phyloP scores from a whole-genome alignment of 2,329 filamentous ascomycete genomes.

The Trichoderma aggressivum region DNA sequence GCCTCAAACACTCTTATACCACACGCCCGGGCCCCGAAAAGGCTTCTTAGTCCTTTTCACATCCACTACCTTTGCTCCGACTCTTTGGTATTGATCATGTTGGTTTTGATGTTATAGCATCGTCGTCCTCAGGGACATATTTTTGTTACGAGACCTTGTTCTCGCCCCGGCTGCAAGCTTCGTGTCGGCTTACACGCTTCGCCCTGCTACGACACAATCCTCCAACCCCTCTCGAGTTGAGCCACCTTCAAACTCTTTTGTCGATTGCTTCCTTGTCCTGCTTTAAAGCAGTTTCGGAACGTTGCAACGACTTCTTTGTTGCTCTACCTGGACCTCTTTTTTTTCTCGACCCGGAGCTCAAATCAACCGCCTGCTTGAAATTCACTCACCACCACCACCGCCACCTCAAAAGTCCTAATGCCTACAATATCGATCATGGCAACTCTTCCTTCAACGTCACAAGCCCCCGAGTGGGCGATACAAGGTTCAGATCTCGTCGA shows the following conservation, averaged over 20 bases:
- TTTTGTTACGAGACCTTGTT: constrained; percentile 18
- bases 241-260: not conserved
- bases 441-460: constrained; percentile 24
- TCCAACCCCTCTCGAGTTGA: constrained; percentile 7
- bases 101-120: constrained; percentile 35
- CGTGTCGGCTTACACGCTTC: constrained; percentile 28
- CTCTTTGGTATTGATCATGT: constrained; percentile 33
- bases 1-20: constrained; percentile 20
- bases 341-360: constrained; percentile 27
- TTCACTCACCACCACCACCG: not conserved
- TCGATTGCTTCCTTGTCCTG: not conserved
- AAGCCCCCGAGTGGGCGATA: constrained; percentile 34
- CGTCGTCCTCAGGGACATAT: constrained; percentile 38
- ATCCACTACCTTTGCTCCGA: constrained; percentile 29
- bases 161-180: constrained; percentile 21
- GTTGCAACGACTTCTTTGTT: not conserved
- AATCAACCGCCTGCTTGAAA: not conserved
- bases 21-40: constrained; percentile 12
- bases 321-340: not conserved
- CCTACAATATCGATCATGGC: constrained; percentile 29
- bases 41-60: constrained; percentile 14
- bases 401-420: not conserved
- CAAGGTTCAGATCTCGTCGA: constrained; percentile 59
- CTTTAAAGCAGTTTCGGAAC: not conserved
- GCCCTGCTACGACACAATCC: constrained; percentile 19